Evolutionary conservation across 176 grass and related monocot genomes (phyloP).

Genomic region (Saccharum officinarum): DNA sequence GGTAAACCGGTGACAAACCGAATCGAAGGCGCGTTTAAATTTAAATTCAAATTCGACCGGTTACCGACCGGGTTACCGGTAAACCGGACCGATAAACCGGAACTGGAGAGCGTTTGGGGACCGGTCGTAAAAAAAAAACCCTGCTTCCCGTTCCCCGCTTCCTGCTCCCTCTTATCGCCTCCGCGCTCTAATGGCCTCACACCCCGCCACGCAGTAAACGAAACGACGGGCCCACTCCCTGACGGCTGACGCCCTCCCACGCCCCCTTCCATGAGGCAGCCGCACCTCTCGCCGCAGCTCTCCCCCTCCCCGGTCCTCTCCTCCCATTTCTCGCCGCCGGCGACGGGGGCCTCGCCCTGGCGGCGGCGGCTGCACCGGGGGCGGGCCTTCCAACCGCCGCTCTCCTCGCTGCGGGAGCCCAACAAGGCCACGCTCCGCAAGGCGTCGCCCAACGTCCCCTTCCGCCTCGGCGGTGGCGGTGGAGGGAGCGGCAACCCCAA

Average conservation of each 20-base stretch:
- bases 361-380: constrained; percentile 24
- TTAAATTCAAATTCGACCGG: too few relatives aligned
- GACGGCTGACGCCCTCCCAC: constrained; percentile 11
- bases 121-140: too few relatives aligned
- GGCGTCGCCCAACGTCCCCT: constrained; percentile 70
- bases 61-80: too few relatives aligned
- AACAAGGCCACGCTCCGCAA: constrained; percentile 80
- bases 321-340: constrained; percentile 54
- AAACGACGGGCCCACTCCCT: constrained; percentile 12
- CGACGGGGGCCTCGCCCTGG: constrained; percentile 36
- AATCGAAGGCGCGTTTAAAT: too few relatives aligned
- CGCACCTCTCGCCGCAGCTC: constrained; percentile 47
- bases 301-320: constrained; percentile 34
- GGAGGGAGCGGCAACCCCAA: constrained; percentile 28
- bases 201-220: constrained; percentile 12
- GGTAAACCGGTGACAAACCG: too few relatives aligned
- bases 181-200: constrained; percentile 37
- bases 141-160: neutral
- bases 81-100: too few relatives aligned
- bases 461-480: constrained; percentile 53
- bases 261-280: constrained; percentile 55
- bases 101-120: too few relatives aligned
- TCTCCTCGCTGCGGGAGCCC: constrained; percentile 72
- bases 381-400: constrained; percentile 47
- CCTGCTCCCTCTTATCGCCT: constrained; percentile 30